Conservation (phyloP, 176 grass and related monocot genomes). For the Oryza glaberrima region DNA sequence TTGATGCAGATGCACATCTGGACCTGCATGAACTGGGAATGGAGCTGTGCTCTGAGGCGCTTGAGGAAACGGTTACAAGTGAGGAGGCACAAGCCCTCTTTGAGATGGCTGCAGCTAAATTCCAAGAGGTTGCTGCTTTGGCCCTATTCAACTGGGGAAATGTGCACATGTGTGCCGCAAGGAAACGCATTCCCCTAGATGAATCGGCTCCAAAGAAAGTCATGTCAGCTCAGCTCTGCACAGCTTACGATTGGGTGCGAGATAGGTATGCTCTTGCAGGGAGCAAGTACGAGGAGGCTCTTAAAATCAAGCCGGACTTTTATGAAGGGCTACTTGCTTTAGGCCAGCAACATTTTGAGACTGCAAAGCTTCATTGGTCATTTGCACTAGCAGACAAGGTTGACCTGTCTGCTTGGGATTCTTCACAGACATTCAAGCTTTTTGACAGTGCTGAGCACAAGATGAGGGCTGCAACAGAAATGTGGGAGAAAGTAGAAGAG, state of each 20-base stretch:
- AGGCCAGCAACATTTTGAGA: constrained; percentile 97
- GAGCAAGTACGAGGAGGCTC: constrained; percentile 77
- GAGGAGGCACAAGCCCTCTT: constrained; percentile 87
- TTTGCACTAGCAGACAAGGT: constrained; percentile 87
- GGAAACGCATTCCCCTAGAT: constrained; percentile 92
- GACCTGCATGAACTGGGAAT: constrained; percentile 98
- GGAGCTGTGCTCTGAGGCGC: constrained; percentile 91
- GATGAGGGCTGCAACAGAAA: constrained; percentile 88
- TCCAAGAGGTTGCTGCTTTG: constrained; percentile 91
- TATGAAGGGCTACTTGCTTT: constrained; percentile 98
- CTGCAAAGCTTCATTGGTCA: constrained; percentile 95
- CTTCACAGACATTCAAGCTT: constrained; percentile 74
- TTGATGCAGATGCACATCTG: constrained; percentile 90
- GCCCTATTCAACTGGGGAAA: constrained; percentile 99
- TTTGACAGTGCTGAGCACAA: constrained; percentile 90
- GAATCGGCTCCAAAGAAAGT: constrained; percentile 79
- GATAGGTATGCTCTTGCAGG: constrained; percentile 83
- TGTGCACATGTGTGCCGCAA: constrained; percentile 96
- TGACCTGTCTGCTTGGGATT: constrained; percentile 82
- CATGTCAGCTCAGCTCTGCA: constrained; percentile 69
- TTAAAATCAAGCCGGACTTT: constrained; percentile 93
- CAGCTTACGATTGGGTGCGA: constrained; percentile 86
- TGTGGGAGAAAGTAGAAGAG: constrained; percentile 98
- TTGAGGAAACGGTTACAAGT: constrained; percentile 84
- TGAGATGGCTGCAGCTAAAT: constrained; percentile 85